phyloP scores from a whole-genome alignment of 1,284 basidiomycete genomes.

The Apiotrichum brassicae region DNA sequence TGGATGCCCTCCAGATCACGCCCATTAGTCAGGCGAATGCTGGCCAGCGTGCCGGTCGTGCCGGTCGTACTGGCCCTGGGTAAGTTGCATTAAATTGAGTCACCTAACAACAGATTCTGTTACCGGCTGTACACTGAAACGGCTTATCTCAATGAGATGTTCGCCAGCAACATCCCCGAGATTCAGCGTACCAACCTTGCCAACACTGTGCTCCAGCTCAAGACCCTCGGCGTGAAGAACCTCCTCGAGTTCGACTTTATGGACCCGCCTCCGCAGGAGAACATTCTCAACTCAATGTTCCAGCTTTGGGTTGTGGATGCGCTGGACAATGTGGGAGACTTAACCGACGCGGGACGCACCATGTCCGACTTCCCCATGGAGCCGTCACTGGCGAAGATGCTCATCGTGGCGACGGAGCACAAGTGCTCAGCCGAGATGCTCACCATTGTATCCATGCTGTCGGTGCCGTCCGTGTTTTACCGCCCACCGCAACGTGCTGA shows the following conservation, averaged over 20 bases:
- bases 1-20: constrained; percentile 98
- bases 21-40: constrained; percentile 98
- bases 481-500: constrained; percentile 91
- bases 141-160: constrained; percentile 91
- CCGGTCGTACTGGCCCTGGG: constrained; percentile 92
- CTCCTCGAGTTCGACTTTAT: constrained; percentile 98
- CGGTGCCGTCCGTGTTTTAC: constrained; percentile 94
- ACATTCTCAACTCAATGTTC: constrained; percentile 97
- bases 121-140: constrained; percentile 96
- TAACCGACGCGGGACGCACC: constrained; percentile 84
- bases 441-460: constrained; percentile 98
- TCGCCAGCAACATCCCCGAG: constrained; percentile 94
- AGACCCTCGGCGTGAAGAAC: constrained; percentile 89
- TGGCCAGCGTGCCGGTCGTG: constrained; percentile 89
- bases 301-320: constrained; percentile 98
- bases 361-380: constrained; percentile 99
- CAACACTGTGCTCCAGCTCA: constrained; percentile 90
- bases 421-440: constrained; percentile 92
- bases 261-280: constrained; percentile 86
- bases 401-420: constrained; percentile 91
- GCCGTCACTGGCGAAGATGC: constrained; percentile 96
- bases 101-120: constrained; percentile 60
- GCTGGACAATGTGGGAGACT: constrained; percentile 92
- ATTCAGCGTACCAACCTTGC: constrained; percentile 96
- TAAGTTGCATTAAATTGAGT: constrained; percentile 45